A percentile compares a stretch with the other conserved stretches of the same genome.
These are phyloP conservation scores for Porodaedalea pini DNA, from an alignment of 1,284 basidiomycete genomes.

Conservation along the genomic window DNA sequence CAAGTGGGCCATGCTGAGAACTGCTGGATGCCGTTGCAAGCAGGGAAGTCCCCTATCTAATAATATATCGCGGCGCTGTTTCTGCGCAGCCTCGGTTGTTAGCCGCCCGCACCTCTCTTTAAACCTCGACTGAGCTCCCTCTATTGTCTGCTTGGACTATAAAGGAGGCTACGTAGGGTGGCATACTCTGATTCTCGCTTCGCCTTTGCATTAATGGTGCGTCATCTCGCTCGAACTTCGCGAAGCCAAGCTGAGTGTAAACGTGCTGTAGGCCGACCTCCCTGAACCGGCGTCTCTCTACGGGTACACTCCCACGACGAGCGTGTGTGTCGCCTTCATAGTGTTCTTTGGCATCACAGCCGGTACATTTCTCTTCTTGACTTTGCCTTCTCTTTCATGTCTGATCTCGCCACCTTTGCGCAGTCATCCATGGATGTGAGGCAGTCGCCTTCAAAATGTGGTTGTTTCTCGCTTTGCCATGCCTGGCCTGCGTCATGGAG, in stretches of 20 bases:
- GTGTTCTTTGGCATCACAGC: conserved; percentile 16
- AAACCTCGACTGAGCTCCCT: neutral
- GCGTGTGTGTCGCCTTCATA: conserved; percentile 29
- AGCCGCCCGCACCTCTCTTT: neutral
- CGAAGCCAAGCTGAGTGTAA: no score
- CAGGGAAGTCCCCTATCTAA: neutral
- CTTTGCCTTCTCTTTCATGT: neutral
- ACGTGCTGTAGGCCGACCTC: no score
- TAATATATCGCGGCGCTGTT: neutral
- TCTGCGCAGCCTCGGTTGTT: neutral
- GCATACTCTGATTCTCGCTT: neutral
- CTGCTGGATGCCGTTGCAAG: neutral
- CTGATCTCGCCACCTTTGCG: neutral
- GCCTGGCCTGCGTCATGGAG: conserved; percentile 36
- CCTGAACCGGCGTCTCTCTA: conserved; percentile 24
- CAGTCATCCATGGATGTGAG: conserved; percentile 36
- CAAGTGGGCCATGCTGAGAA: neutral
- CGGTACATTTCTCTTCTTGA: conserved; percentile 3
- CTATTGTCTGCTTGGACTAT: neutral
- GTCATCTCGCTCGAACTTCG: no score
- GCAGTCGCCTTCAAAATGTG: conserved; percentile 34
- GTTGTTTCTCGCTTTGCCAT: conserved; percentile 37
- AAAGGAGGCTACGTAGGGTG: neutral
- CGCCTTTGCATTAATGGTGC: neutral
- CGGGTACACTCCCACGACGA: conserved; percentile 32